A percentile compares a stretch with the other conserved stretches of the same genome.
phyloP scores from a whole-genome alignment of 2,329 filamentous ascomycete genomes.

The Fusarium algeriense region DNA sequence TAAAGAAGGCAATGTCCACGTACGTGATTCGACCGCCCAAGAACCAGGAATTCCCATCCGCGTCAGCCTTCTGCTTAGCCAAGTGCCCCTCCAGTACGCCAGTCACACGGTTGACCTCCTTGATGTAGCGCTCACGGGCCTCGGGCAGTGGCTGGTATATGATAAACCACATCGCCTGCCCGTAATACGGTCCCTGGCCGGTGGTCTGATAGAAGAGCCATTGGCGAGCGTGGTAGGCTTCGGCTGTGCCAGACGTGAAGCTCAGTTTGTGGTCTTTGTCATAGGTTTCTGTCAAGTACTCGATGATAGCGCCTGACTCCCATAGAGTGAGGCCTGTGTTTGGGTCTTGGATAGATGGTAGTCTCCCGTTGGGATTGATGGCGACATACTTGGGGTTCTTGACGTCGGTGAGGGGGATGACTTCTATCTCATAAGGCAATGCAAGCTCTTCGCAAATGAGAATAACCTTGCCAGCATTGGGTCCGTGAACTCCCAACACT shows the following conservation, averaged over 20 bases:
- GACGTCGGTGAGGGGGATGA: not conserved
- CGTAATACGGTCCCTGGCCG: conserved; percentile 3
- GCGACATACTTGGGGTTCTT: not conserved
- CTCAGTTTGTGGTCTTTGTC: not conserved
- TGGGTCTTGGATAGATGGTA: conserved; percentile 1
- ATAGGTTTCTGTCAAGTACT: not conserved
- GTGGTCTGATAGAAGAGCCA: conserved; percentile 4
- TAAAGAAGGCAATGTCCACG: not conserved
- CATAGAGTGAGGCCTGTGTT: not conserved
- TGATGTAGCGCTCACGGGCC: not conserved
- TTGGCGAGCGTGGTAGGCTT: not conserved
- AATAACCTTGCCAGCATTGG: not conserved
- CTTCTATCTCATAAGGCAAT: not conserved
- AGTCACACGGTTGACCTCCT: not conserved
- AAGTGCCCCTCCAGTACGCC: not conserved
- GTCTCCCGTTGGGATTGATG: not conserved
- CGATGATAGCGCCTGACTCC: conserved; percentile 4
- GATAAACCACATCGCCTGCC: not conserved
- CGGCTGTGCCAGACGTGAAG: not conserved
- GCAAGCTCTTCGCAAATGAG: not conserved
- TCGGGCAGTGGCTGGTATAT: not conserved
- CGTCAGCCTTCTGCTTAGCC: not conserved
- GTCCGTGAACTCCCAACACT: not conserved
- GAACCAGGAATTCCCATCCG: not conserved
- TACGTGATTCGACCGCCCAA: not conserved